phyloP scores from a whole-genome alignment of 2,329 filamentous ascomycete species.

The Colletotrichum liaoningense region DNA sequence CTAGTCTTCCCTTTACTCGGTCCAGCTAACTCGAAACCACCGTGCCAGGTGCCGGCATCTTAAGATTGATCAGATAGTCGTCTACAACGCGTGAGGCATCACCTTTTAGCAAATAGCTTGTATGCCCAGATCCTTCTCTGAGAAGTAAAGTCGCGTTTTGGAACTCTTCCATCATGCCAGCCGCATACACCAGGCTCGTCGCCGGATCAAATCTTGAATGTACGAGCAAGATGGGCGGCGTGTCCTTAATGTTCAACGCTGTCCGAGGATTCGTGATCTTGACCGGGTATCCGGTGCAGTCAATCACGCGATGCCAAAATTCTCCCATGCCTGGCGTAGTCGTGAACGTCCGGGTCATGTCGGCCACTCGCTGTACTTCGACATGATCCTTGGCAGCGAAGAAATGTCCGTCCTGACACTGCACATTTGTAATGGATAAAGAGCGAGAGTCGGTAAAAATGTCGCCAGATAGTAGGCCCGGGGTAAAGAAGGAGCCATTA shows the following conservation, averaged over 20 bases:
- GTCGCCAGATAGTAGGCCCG: slow-evolving; percentile 2
- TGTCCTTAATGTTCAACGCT: slow-evolving; percentile 14
- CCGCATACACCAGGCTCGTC: slow-evolving; percentile 23
- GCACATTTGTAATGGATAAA: slow-evolving; percentile 18
- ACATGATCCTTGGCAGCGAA: slow-evolving; percentile 21
- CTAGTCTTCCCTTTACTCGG: too few relatives aligned
- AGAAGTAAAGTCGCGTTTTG: slow-evolving; percentile 11
- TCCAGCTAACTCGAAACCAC: slow-evolving; percentile 1
- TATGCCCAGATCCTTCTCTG: slow-evolving; percentile 28
- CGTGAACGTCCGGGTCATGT: slow-evolving; percentile 21
- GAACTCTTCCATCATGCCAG: slow-evolving; percentile 26
- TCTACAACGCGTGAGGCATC: slow-evolving; percentile 24
- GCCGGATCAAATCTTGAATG: slow-evolving; percentile 26
- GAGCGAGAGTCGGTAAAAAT: not conserved
- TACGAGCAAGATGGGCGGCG: slow-evolving; percentile 16
- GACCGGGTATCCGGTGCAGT: slow-evolving; percentile 29
- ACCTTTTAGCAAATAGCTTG: slow-evolving; percentile 15
- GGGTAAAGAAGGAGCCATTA: slow-evolving; percentile 13
- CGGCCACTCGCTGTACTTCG: slow-evolving; percentile 18
- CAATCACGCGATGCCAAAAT: slow-evolving; percentile 28
- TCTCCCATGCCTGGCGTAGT: slow-evolving; percentile 20
- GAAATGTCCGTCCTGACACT: slow-evolving; percentile 30
- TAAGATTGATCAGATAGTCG: slow-evolving; percentile 19
- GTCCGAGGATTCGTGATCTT: slow-evolving; percentile 26
- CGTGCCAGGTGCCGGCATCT: slow-evolving; percentile 19